Evolutionary conservation across 345 rosid genomes (phyloP), one percentile per base, ranked within the genome.

Genomic region (Dipteronia dyeriana): DNA sequence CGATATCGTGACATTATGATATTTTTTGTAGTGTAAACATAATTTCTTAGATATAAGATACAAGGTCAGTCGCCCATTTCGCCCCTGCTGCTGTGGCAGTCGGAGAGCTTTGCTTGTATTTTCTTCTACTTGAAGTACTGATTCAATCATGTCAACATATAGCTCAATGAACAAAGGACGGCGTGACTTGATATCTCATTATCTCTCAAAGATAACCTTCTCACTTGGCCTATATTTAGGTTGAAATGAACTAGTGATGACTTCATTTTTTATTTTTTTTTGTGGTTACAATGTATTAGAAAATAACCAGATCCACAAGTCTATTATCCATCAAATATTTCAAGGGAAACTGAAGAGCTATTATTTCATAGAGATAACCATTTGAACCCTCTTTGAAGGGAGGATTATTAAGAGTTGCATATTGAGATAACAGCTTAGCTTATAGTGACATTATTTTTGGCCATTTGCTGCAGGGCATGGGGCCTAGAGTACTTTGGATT

Each of bases 401-500:
- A 57, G 12, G 20, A 57, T 57, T 1, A 59, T 59, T 22, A n/a
- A 19, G 63, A 59, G 1, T 2, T 7, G 9, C 12, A 56, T 56
- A n/a, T 17, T 56, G 23, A 56, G 61, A 56, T 56, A 56, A 6
- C 61, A 56, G 23, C 61, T 56, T 56, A 8, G 22, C 5, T 38
- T 57, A 68, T 66, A 43, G 34, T 77, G 25, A 76, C 61, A 31
- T 66, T n/a, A 1, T 2, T 12, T 71, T 22, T 57, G 51, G 51
- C n/a, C 26, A 5, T 80, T 29, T 53, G 16, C 9, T 82, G 80
- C 90, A 92, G 97, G 97, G 97, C 68, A 78, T 90, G 78, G 93
- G 93, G 31, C 91, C 93, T n/a, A 87, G 97, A 74, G 91, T 90
- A 13, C 7, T 90, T 76, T 92, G 93, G 94, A 89, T 92, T 10